Base-by-base conservation (phyloP, 345 rosid species). In the Eucalyptus albens region DNA sequence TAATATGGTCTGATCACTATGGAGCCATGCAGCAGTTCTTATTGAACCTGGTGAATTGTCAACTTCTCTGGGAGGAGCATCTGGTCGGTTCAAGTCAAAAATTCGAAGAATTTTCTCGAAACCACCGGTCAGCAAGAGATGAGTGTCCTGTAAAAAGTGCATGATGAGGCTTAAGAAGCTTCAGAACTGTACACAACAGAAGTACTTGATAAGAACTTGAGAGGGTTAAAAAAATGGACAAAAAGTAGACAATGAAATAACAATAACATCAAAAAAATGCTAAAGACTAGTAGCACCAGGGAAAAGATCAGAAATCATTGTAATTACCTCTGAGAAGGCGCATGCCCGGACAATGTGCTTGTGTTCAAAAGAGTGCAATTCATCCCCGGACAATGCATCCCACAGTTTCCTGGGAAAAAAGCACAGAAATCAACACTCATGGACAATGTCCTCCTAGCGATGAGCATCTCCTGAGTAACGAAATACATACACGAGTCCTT, bases 21-120 rank as follows among this genome's bases (percentile, higher is more conserved):
- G 99, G 92, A 98, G 98, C 99, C 99, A 98, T 13, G 97, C 94
- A 50, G 94, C 96, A 49, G 99, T 95, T 93, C 99, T 93, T 53
- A 98, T 93, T 85, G 98, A 97, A 91, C 99, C 97, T 82, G 98
- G 97, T 47, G 97, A 96, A n/a, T 93, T 94, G 89, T 93, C 97
- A 91, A 98, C 94, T 94, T 96, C 97, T 94, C 96, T 96, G 72
- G 99, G 96, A 86, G 98, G 93, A 81, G 97, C 98, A 92, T 98
- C 98, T 60, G 94, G 95, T 86, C 95, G 92, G 90, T 97, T 97
- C 94, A 98, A 90, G 92, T 98, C 99, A 91, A 93, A 98, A 87
- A 98, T 93, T 27, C 99, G 97, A 72, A 97, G 95, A 90, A 96
- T 92, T 92, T 98, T 98, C 96, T 97, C 99, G 87, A 95, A 21